phyloP scores from a whole-genome alignment of 495 filamentous ascomycete species.

The Niebla homalea region DNA sequence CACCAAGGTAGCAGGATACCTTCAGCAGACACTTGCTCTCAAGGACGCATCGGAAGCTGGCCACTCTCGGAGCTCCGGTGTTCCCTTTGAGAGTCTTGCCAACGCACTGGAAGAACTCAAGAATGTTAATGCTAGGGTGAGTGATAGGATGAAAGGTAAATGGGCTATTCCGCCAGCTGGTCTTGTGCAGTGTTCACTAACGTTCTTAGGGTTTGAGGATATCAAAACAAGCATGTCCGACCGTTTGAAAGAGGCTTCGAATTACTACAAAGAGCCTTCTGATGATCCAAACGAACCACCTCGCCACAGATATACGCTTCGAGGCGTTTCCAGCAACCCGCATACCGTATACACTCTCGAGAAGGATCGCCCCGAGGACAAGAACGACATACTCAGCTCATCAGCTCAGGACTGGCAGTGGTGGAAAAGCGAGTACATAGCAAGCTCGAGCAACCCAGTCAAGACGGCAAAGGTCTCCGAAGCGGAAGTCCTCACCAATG shows the following conservation, averaged over 20 bases:
- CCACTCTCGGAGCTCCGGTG: conserved; percentile 10
- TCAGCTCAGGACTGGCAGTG: conserved; percentile 31
- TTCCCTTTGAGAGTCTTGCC: conserved; percentile 10
- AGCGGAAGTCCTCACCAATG: conserved; percentile 37
- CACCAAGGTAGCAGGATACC: conserved; percentile 2
- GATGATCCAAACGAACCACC: conserved; percentile 32
- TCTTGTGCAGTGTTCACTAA: not conserved
- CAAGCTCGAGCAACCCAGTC: conserved; percentile 29
- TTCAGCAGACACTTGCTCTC: conserved; percentile 8
- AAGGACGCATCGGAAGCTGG: conserved; percentile 13
- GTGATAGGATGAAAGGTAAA: conserved; percentile 38
- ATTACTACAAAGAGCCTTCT: conserved; percentile 40
- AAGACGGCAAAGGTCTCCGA: conserved; percentile 30
- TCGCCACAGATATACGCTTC: conserved; percentile 35
- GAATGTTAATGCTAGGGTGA: conserved; percentile 22
- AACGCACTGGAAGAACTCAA: conserved; percentile 4
- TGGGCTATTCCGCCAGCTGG: not conserved
- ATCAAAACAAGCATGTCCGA: conserved; percentile 36
- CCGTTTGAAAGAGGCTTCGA: conserved; percentile 34
- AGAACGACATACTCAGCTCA: conserved; percentile 11
- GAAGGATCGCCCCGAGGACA: conserved; percentile 5
- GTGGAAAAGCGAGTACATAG: conserved; percentile 43
- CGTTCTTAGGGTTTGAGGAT: conserved; percentile 34
- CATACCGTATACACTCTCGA: conserved; percentile 39
- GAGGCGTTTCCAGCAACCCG: conserved; percentile 38